phyloP scores from a whole-genome alignment of 768 basidiomycete species.

The Hygrophoropsis aurantiaca region DNA sequence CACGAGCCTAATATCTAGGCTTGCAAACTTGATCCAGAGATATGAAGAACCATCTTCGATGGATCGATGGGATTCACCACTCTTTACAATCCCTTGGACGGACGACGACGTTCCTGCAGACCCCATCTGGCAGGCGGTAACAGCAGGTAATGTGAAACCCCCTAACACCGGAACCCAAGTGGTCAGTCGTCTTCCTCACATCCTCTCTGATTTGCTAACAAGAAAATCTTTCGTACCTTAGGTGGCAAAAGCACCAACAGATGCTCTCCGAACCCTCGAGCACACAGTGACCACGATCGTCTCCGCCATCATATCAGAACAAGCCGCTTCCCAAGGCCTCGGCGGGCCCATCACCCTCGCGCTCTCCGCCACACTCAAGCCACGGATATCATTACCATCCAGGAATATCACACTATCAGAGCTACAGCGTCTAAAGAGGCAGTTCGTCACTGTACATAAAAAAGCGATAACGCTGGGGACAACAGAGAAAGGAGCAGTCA shows the following conservation, averaged over 20 bases:
- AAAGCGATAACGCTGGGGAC: slow-evolving; percentile 85
- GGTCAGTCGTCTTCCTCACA: slow-evolving; percentile 41
- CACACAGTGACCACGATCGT: slow-evolving; percentile 71
- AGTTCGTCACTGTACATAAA: slow-evolving; percentile 88
- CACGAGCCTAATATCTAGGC: slow-evolving; percentile 37
- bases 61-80: slow-evolving; percentile 98
- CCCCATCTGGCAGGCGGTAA: slow-evolving; percentile 80
- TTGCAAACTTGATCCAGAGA: slow-evolving; percentile 83
- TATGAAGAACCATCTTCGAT: slow-evolving; percentile 97
- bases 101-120: slow-evolving; percentile 65
- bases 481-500: slow-evolving; percentile 71
- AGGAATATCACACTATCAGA: slow-evolving; percentile 81
- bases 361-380: slow-evolving; percentile 37
- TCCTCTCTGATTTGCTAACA: slow-evolving; percentile 1
- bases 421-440: slow-evolving; percentile 85
- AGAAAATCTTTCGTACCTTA: slow-evolving; percentile 30
- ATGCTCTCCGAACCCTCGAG: slow-evolving; percentile 86
- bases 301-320: slow-evolving; percentile 66
- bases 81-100: slow-evolving; percentile 81
- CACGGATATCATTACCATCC: slow-evolving; percentile 62
- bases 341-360: slow-evolving; percentile 52
- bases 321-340: slow-evolving; percentile 49
- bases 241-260: slow-evolving; percentile 81
- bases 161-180: slow-evolving; percentile 82
- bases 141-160: slow-evolving; percentile 77